Evolutionary conservation across 1,284 basidiomycete genomes (phyloP).

Genomic region (Malassezia vespertilionis): DNA sequence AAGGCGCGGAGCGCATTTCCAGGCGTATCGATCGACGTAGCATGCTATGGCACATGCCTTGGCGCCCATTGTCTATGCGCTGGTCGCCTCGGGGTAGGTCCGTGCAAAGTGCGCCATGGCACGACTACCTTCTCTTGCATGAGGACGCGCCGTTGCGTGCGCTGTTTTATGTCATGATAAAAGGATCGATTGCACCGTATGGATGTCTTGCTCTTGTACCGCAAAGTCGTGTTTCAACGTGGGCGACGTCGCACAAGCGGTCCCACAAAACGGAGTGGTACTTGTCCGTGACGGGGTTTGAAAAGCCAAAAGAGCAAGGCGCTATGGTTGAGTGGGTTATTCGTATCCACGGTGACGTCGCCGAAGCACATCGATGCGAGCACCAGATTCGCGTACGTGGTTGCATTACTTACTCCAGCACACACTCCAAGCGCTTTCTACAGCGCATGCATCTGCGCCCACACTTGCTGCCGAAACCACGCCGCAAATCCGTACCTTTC

Average conservation of each 20-base stretch:
- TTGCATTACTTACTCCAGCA: too few relatives aligned
- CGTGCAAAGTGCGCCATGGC: too few relatives aligned
- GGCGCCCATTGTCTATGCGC: not conserved
- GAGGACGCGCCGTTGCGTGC: not conserved
- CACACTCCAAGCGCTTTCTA: too few relatives aligned
- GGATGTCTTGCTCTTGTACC: constrained; percentile 2
- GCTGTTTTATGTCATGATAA: constrained; percentile 1
- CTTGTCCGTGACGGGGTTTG: constrained; percentile 1
- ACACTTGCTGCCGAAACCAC: constrained; percentile 4
- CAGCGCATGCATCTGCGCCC: not conserved
- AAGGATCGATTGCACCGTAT: not conserved
- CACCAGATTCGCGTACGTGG: constrained; percentile 1
- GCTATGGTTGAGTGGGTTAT: constrained; percentile 6
- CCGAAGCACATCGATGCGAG: not conserved
- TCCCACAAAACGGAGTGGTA: not conserved
- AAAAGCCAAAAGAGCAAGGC: not conserved
- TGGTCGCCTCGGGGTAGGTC: not conserved
- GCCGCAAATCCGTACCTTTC: too few relatives aligned
- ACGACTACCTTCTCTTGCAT: constrained; percentile 9
- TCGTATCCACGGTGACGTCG: not conserved
- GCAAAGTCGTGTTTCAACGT: not conserved
- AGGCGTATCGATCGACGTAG: too few relatives aligned
- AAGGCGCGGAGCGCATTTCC: too few relatives aligned
- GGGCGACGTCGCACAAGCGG: not conserved
- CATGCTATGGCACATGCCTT: not conserved